Base-by-base conservation (phyloP, 495 filamentous ascomycete species). In the Parmelia sp. region DNA sequence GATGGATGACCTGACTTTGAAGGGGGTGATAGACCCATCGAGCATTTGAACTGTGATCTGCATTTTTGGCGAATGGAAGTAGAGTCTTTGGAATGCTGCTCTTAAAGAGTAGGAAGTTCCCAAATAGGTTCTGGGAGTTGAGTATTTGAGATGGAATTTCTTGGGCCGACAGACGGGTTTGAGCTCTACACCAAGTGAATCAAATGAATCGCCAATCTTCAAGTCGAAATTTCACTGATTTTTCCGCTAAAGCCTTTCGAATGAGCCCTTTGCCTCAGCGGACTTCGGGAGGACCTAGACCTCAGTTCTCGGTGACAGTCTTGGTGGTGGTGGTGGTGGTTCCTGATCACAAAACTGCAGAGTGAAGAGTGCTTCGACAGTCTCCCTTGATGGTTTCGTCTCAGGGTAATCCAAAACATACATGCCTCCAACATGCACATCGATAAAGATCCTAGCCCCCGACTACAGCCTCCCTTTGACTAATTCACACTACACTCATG, bases 401-500 rank as follows among this genome's bases (percentile, higher is more conserved):
- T 55, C 51, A 15, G 14, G 10, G 15, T 12, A 21, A 33, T 4
- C 17, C 17, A 33, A 2, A 15, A 33, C 27, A n/a, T 21, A 27
- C 14, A 21, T 1, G 51, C 17, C 15, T 55, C 29, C 51, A 33
- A 29, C 51, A 21, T 19, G 8, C 51, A 33, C 27, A 55, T 10
- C 15, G 11, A 10, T 33, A 15, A 33, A 15, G 33, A 3, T 9
- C 14, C 21, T 6, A n/a, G 27, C 29, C 1, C 21, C 19, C 31
- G 15, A 21, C 27, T 3, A 10, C 6, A 21, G 2, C 15, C 14
- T 21, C 29, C 29, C 15, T 10, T 33, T 4, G 27, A 55, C 1
- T 5, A 9, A 6, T 55, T 55, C 51, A 55, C 17, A 55, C 51
- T 33, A 59, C 25, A 1, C 74, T 80, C 36, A 84, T 73, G 5